phyloP scores from a whole-genome alignment of 345 rosid species.

The Arabis alpina region DNA sequence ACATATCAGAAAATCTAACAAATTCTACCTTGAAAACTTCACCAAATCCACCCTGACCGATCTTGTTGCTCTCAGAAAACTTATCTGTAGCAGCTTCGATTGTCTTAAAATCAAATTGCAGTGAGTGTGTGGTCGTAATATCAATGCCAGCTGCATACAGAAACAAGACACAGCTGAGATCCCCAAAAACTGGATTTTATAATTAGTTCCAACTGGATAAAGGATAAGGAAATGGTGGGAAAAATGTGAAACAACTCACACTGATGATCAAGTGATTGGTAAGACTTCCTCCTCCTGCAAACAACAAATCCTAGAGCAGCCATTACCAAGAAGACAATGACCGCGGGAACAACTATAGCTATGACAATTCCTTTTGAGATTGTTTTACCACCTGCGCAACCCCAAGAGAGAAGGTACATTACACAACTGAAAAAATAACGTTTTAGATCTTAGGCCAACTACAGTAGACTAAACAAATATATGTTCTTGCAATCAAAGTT shows the following conservation, averaged over 20 bases:
- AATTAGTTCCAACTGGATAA: background rate
- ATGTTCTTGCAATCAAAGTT: constrained; percentile 11
- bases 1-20: background rate
- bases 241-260: constrained; percentile 10
- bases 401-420: background rate
- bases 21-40: background rate
- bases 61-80: constrained; percentile 6
- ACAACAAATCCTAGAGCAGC: background rate
- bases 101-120: constrained; percentile 7
- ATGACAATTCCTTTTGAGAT: constrained; percentile 13
- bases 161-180: constrained; percentile 26
- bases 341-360: background rate
- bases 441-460: background rate
- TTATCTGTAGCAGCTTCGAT: constrained; percentile 12
- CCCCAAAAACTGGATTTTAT: background rate
- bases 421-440: background rate
- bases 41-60: constrained; percentile 19
- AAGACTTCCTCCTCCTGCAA: background rate
- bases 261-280: background rate
- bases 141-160: background rate
- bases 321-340: constrained; percentile 9
- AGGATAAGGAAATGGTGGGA: background rate
- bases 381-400: constrained; percentile 19
- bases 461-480: background rate
- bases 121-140: background rate